A percentile compares a stretch with the other conserved stretches of the same genome.
These are phyloP conservation scores for Citrullus amarus DNA, from an alignment of 306 rosid species.

Conservation along the genomic window DNA sequence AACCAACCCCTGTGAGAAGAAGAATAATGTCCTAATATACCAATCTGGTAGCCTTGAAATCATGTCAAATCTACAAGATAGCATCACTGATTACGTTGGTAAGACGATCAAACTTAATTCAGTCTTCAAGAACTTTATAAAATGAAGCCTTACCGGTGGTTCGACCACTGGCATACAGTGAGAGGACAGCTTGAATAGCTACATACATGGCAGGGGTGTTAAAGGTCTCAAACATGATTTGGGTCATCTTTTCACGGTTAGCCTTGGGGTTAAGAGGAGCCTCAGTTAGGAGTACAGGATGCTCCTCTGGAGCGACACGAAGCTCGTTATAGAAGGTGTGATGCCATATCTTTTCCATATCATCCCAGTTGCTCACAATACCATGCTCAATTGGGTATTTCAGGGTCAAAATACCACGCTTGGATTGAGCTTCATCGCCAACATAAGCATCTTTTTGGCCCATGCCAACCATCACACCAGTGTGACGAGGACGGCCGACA, in stretches of 20 bases:
- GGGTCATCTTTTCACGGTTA: conserved; percentile 98
- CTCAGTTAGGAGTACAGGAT: conserved; percentile 93
- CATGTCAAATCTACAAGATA: too few species aligned
- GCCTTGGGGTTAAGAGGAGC: conserved; percentile 98
- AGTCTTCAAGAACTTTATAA: neutral
- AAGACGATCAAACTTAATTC: neutral
- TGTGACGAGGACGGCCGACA: conserved; percentile 98
- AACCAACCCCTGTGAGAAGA: too few species aligned
- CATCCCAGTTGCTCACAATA: conserved; percentile 99
- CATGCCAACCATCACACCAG: conserved; percentile 99
- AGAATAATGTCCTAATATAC: too few species aligned
- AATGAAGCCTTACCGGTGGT: conserved; percentile 60
- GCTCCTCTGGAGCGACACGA: conserved; percentile 98
- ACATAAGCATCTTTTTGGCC: conserved; percentile 99
- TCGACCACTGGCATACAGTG: conserved; percentile 23
- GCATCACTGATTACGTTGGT: neutral
- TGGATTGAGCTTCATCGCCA: conserved; percentile 98
- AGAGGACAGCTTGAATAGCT: conserved; percentile 29
- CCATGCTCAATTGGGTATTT: conserved; percentile 98
- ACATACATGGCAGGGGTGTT: conserved; percentile 98
- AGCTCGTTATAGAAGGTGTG: conserved; percentile 97
- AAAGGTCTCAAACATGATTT: conserved; percentile 97
- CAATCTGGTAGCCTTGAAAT: too few species aligned
- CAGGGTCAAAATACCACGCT: conserved; percentile 87
- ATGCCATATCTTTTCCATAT: conserved; percentile 99